Conservation (phyloP, 1,284 basidiomycete genomes). For the Agaricales sp. region DNA sequence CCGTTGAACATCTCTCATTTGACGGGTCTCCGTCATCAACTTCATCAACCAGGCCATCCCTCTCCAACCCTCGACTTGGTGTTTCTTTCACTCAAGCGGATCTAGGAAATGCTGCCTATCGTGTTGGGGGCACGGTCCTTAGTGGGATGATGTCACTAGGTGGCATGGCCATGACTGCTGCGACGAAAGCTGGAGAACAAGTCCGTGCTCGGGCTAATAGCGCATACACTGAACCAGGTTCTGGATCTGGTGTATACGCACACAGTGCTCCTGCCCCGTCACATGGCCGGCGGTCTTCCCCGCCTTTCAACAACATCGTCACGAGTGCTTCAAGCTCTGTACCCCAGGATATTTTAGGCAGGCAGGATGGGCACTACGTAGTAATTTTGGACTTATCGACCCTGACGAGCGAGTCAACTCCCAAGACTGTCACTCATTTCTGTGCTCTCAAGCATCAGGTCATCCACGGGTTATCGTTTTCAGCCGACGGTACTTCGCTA, state of each 20-base stretch:
- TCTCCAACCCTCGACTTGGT: slow-evolving; percentile 7
- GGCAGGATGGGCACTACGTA: background rate
- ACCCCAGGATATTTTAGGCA: background rate
- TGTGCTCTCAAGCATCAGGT: slow-evolving; percentile 34
- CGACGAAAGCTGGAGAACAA: slow-evolving; percentile 14
- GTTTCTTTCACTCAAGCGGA: slow-evolving; percentile 28
- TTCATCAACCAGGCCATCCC: slow-evolving; percentile 14
- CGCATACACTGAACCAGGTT: slow-evolving; percentile 22
- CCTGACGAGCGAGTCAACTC: slow-evolving; percentile 16
- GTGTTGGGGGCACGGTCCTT: slow-evolving; percentile 49
- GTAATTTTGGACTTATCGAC: slow-evolving; percentile 40
- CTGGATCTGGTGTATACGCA: background rate
- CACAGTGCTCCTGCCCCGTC: background rate
- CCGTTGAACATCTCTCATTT: slow-evolving; percentile 14
- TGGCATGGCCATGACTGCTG: slow-evolving; percentile 51
- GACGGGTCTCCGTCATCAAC: slow-evolving; percentile 14
- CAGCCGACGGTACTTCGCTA: slow-evolving; percentile 47
- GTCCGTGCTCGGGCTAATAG: slow-evolving; percentile 9
- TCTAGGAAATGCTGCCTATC: slow-evolving; percentile 42
- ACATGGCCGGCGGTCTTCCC: background rate
- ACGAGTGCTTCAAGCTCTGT: background rate
- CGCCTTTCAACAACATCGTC: background rate
- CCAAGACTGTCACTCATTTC: slow-evolving; percentile 32
- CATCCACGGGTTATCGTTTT: slow-evolving; percentile 46
- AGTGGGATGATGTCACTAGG: slow-evolving; percentile 56